These are phyloP conservation scores for Helianthus annuus DNA, from an alignment of 129 eudicot genomes.

Conservation along the genomic window DNA sequence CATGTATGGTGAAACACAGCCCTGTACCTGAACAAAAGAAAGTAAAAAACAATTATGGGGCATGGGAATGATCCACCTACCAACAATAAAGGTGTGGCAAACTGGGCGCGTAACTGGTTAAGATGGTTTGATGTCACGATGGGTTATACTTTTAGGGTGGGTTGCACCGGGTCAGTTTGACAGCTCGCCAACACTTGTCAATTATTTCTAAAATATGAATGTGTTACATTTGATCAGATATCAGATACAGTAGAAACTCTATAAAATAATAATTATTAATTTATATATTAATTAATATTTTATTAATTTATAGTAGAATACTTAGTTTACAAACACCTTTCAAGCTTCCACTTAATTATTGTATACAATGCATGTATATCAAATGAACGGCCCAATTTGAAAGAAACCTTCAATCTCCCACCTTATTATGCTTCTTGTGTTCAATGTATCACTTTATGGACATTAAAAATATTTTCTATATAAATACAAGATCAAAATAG, in stretches of 20 bases:
- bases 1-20: constrained; percentile 88
- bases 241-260: too few species aligned
- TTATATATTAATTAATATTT: too few species aligned
- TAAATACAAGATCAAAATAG: too few species aligned
- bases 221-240: not conserved
- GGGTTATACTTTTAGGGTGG: not conserved
- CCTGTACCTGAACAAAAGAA: constrained; percentile 59
- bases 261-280: too few species aligned
- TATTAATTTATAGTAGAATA: too few species aligned
- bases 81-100: not conserved
- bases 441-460: too few species aligned
- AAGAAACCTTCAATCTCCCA: constrained; percentile 32
- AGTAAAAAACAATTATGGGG: not conserved
- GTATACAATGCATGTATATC: constrained; percentile 23
- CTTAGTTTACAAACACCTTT: too few species aligned
- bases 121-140: not conserved
- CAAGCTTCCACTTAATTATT: not conserved
- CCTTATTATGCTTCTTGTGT: too few species aligned
- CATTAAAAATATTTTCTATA: too few species aligned
- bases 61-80: not conserved
- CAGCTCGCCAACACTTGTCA: not conserved
- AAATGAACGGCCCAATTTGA: constrained; percentile 24
- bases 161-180: not conserved
- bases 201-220: not conserved
- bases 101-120: too few species aligned